Conservation (phyloP, 768 basidiomycete species). For the Amyloporia xantha region DNA sequence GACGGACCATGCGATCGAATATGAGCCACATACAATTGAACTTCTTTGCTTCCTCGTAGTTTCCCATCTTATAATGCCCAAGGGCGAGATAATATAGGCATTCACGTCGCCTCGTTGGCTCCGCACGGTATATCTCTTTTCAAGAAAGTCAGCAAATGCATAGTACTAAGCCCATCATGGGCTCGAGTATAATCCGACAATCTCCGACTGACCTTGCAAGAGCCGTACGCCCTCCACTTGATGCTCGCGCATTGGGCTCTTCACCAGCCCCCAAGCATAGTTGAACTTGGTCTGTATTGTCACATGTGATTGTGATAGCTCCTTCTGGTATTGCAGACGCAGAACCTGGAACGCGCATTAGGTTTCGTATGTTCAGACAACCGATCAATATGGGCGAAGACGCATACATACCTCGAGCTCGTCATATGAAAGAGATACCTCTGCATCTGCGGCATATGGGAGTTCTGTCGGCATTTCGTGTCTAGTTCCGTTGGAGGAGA, state of each 20-base stretch:
- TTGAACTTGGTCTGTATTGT: slow-evolving; percentile 97
- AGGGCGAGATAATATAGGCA: slow-evolving; percentile 95
- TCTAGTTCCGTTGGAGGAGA: too few species aligned
- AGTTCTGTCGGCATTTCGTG: slow-evolving; percentile 80
- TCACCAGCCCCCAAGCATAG: slow-evolving; percentile 94
- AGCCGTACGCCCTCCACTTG: slow-evolving; percentile 90
- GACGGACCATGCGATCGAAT: too few species aligned
- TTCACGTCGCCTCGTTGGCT: slow-evolving; percentile 83
- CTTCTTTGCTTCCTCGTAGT: slow-evolving; percentile 85
- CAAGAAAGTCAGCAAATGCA: too few species aligned
- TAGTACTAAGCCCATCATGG: too few species aligned
- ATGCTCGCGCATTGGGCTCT: slow-evolving; percentile 76
- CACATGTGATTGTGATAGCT: slow-evolving; percentile 74
- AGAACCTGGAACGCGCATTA: slow-evolving; percentile 84
- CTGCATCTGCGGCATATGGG: slow-evolving; percentile 93
- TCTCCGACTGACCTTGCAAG: slow-evolving; percentile 62
- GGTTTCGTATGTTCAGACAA: too few species aligned
- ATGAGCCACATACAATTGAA: slow-evolving; percentile 74
- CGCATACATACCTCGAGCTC: slow-evolving; percentile 75
- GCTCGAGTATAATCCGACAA: background rate
- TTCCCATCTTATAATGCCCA: slow-evolving; percentile 94
- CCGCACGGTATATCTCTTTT: slow-evolving; percentile 90
- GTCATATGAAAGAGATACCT: slow-evolving; percentile 81
- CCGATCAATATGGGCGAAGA: too few species aligned
- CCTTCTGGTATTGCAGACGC: slow-evolving; percentile 82